Evolutionary conservation across 495 filamentous ascomycete genomes (phyloP).

Genomic region (Podospora appendiculata): DNA sequence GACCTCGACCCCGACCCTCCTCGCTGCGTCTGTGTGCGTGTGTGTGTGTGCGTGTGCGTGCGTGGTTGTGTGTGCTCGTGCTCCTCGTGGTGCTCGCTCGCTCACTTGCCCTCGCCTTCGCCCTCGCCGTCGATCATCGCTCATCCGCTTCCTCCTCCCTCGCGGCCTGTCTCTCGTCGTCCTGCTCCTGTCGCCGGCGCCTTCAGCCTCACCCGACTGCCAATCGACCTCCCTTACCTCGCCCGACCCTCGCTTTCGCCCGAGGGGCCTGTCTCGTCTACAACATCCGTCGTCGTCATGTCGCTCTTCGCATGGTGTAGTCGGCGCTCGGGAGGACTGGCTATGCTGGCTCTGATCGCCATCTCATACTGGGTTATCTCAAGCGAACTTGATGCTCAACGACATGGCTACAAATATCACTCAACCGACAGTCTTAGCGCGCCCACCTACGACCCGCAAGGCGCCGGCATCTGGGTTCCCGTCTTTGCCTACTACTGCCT

Average conservation of each 20-base stretch:
- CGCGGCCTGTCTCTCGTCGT: not conserved
- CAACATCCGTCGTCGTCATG: conserved; percentile 18
- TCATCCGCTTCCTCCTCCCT: not conserved
- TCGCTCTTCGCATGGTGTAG: conserved; percentile 42
- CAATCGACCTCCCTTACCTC: conserved; percentile 2
- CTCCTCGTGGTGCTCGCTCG: not conserved
- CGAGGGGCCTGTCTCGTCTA: not conserved
- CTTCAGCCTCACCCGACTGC: conserved; percentile 1
- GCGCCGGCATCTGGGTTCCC: conserved; percentile 29
- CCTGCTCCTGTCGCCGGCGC: conserved; percentile 1
- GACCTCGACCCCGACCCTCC: not conserved
- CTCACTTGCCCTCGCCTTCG: conserved; percentile 10
- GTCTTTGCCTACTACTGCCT: conserved; percentile 46
- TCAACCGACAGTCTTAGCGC: conserved; percentile 35
- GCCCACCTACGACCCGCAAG: conserved; percentile 24
- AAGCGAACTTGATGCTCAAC: conserved; percentile 30
- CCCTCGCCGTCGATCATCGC: not conserved
- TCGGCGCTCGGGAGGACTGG: conserved; percentile 39
- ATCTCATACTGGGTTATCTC: conserved; percentile 42
- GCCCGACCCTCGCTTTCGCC: not conserved
- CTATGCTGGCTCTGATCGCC: conserved; percentile 34
- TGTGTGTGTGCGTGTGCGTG: no score
- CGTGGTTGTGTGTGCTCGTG: no score
- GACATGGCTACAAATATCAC: conserved; percentile 39
- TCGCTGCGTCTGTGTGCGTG: not conserved